Evolutionary conservation across 2,329 filamentous ascomycete genomes (phyloP).

Genomic region (Cladorrhinum sp.): DNA sequence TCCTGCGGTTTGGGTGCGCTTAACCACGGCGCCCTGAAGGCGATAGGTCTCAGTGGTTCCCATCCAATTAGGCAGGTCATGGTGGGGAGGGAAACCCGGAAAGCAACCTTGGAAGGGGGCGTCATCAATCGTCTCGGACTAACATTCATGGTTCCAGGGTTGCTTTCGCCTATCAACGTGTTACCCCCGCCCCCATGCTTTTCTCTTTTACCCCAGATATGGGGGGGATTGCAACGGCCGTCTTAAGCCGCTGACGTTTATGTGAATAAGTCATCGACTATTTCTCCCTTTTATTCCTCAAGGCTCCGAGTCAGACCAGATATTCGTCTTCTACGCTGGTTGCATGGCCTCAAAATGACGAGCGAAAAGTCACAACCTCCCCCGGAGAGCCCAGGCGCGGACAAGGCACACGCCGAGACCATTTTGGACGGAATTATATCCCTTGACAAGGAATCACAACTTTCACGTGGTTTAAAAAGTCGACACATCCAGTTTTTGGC

Average conservation of each 20-base stretch:
- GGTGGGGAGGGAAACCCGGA: background rate
- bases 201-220: too few relatives aligned
- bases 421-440: constrained; percentile 23
- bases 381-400: constrained; percentile 16
- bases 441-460: constrained; percentile 34
- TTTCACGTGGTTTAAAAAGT: constrained; percentile 56
- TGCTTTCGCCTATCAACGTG: background rate
- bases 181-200: background rate
- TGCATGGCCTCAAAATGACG: constrained; percentile 12
- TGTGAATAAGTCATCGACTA: too few relatives aligned
- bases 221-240: background rate
- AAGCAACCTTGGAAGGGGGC: background rate
- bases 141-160: background rate
- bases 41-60: background rate
- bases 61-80: background rate
- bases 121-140: background rate
- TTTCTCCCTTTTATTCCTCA: background rate
- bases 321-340: background rate
- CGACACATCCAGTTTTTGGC: constrained; percentile 61
- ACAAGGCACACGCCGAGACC: constrained; percentile 14
- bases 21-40: too few relatives aligned
- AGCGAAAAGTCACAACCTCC: constrained; percentile 2
- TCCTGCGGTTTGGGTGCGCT: background rate
- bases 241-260: background rate
- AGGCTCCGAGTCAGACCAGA: background rate